Percentiles rank a stretch among this genome's conserved stretches.
Evolutionary conservation across 176 grass and related monocot species (phyloP).

Genomic region (Zoysia japonica): DNA sequence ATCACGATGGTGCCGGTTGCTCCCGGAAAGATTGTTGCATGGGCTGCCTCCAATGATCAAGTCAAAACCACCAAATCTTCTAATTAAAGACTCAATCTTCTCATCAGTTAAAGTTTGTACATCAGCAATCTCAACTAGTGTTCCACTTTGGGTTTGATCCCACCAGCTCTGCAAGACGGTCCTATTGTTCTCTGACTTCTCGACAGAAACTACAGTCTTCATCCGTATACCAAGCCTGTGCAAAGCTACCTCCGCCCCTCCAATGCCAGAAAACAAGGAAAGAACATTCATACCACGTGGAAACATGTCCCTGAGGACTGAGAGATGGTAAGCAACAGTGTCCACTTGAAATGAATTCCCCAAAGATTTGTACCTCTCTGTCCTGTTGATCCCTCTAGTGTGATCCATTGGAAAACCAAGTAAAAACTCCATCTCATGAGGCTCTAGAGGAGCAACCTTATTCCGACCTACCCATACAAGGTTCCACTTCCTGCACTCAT

Average conservation of each 20-base stretch:
- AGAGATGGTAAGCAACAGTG: conserved; percentile 77
- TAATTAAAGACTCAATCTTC: conserved; percentile 35
- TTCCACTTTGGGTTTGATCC: conserved; percentile 75
- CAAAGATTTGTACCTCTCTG: conserved; percentile 63
- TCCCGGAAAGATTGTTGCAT: conserved; percentile 85
- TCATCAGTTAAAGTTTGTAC: conserved; percentile 50
- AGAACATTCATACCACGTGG: conserved; percentile 73
- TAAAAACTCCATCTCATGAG: conserved; percentile 76
- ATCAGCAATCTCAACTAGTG: conserved; percentile 61
- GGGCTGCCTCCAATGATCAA: conserved; percentile 85
- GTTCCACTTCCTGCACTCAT: conserved; percentile 86
- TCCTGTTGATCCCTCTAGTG: conserved; percentile 71
- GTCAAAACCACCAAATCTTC: conserved; percentile 62
- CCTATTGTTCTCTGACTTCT: conserved; percentile 68
- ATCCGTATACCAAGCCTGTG: conserved; percentile 74
- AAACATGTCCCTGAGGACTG: conserved; percentile 61
- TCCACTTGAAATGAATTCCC: conserved; percentile 96
- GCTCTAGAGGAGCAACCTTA: conserved; percentile 74
- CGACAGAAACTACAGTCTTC: conserved; percentile 68
- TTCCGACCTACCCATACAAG: conserved; percentile 79
- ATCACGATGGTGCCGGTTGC: conserved; percentile 69
- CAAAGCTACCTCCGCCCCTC: conserved; percentile 92
- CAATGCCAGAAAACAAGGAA: conserved; percentile 89
- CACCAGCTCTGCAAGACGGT: conserved; percentile 80
- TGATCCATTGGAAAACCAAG: conserved; percentile 82